Conservation (phyloP, 2,329 filamentous ascomycete genomes). For the Trichoderma pleuroti region DNA sequence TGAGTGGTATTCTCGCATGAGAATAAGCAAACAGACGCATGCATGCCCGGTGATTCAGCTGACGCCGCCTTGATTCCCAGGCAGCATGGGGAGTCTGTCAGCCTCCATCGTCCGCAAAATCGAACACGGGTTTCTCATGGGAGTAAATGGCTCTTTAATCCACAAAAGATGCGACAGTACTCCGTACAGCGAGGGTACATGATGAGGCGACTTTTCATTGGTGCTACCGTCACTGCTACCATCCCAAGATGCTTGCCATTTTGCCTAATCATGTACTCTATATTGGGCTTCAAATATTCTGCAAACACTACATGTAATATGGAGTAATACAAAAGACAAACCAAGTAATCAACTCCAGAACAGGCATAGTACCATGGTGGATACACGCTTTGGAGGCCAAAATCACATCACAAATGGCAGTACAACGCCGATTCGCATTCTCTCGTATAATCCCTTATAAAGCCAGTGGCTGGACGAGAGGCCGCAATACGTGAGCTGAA, state of each 20-base stretch:
- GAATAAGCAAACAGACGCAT: neutral
- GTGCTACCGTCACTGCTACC: neutral
- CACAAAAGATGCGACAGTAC: neutral
- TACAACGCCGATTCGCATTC: neutral
- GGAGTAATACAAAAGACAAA: neutral
- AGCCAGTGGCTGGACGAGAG: neutral
- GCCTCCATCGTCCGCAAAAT: neutral
- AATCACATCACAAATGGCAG: neutral
- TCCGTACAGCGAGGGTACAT: neutral
- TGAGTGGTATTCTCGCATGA: neutral
- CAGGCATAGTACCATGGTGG: neutral
- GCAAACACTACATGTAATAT: neutral
- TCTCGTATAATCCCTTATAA: neutral
- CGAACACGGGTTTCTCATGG: neutral
- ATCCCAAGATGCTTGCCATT: neutral
- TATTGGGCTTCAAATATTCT: neutral
- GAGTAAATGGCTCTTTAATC: neutral
- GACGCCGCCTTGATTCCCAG: neutral
- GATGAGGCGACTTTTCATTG: neutral
- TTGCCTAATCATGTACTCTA: neutral
- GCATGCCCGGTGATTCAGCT: neutral
- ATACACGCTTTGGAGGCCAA: neutral
- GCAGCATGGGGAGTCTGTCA: neutral
- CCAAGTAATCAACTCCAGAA: neutral
- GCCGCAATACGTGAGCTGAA: neutral